Percentiles rank a stretch among this genome's conserved stretches.
Evolutionary conservation across 768 basidiomycete species (phyloP).

Genomic region (Leccinum pellstonianum): DNA sequence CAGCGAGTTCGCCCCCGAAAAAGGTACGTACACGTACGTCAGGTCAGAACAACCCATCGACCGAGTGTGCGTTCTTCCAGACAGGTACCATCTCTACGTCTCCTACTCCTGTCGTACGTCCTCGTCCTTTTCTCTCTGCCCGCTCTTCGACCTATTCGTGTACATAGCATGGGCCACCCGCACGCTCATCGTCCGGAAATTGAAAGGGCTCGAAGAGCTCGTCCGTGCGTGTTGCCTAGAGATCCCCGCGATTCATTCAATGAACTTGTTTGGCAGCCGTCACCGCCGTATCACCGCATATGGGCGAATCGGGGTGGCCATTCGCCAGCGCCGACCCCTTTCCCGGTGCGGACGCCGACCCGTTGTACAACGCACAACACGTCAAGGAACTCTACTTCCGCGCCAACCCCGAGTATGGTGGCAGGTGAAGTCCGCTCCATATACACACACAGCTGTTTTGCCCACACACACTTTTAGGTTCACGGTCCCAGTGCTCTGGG

Average conservation of each 20-base stretch:
- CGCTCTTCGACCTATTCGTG: too few species aligned
- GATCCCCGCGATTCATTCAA: neutral
- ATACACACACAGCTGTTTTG: neutral
- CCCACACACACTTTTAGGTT: constrained; percentile 43
- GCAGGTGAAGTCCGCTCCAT: constrained; percentile 43
- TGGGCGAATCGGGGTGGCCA: constrained; percentile 86
- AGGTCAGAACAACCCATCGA: too few species aligned
- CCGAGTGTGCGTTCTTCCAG: constrained; percentile 36
- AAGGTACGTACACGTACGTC: constrained; percentile 45
- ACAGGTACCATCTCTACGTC: constrained; percentile 90
- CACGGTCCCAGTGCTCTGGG: constrained; percentile 92
- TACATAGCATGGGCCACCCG: constrained; percentile 87
- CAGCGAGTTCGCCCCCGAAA: constrained; percentile 70
- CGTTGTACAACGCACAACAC: constrained; percentile 64
- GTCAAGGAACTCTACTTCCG: constrained; percentile 84
- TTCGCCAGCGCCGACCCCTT: constrained; percentile 70
- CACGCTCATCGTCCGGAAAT: constrained; percentile 80
- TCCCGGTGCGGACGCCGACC: constrained; percentile 76
- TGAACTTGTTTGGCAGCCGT: constrained; percentile 48
- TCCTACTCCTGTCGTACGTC: constrained; percentile 79
- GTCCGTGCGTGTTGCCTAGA: constrained; percentile 54
- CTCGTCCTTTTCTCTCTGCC: too few species aligned
- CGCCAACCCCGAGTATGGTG: constrained; percentile 67
- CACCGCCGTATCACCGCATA: constrained; percentile 78
- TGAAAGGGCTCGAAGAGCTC: constrained; percentile 88